Conservation (phyloP, 2,329 filamentous ascomycete species). For the Dactylellina haptotyla region DNA sequence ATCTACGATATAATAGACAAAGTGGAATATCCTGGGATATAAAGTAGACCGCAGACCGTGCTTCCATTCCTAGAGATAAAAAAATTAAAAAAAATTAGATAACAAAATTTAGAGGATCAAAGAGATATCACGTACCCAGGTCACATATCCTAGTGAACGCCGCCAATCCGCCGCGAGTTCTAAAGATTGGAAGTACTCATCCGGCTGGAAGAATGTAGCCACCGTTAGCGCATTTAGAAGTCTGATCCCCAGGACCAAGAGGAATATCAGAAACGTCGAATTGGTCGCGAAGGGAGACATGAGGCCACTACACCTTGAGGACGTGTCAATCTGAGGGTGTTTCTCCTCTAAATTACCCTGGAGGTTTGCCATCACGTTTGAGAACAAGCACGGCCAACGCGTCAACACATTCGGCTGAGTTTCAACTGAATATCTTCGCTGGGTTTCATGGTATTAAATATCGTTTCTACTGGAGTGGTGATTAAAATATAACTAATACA, state of each 20-base stretch:
- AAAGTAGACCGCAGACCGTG: conserved; percentile 86
- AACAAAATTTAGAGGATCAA: not conserved
- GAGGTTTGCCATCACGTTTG: too few species aligned
- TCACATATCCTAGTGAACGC: conserved; percentile 83
- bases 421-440: too few species aligned
- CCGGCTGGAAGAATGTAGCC: conserved; percentile 94
- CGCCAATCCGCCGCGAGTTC: conserved; percentile 94
- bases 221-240: conserved; percentile 81
- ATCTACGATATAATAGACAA: conserved; percentile 74
- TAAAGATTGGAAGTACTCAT: conserved; percentile 95
- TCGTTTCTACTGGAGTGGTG: too few species aligned
- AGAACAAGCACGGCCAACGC: too few species aligned
- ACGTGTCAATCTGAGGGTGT: too few species aligned
- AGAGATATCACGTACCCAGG: conserved; percentile 75
- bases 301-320: not conserved
- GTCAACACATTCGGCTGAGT: not conserved
- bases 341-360: too few species aligned
- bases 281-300: conserved; percentile 29
- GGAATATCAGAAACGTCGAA: conserved; percentile 53
- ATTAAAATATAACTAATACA: not conserved
- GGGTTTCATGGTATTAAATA: too few species aligned
- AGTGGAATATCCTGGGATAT: conserved; percentile 87
- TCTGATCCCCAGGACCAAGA: conserved; percentile 72
- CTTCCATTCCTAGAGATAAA: conserved; percentile 80
- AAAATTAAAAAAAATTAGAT: not conserved